Percentiles rank a stretch among this genome's conserved stretches.
These are phyloP conservation scores for Pythium pyrilobum DNA, from an alignment of 352 stramenopile genomes.

Conservation along the genomic window DNA sequence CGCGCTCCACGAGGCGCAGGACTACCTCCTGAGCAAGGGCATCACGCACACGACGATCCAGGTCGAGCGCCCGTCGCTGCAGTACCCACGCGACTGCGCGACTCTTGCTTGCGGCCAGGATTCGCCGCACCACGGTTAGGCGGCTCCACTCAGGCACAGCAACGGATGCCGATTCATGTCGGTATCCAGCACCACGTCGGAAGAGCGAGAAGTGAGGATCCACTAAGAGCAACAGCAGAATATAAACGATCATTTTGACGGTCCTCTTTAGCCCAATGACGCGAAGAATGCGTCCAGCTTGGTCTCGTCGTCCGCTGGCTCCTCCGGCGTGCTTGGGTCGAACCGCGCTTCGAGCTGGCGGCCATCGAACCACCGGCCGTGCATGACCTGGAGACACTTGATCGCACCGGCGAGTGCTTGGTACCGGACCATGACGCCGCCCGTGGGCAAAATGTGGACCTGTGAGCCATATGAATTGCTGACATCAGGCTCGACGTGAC, in stretches of 20 bases:
- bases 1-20: conserved; percentile 63
- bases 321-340: conserved; percentile 46
- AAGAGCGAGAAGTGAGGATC: no score
- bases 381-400: conserved; percentile 70
- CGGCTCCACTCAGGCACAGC: not conserved
- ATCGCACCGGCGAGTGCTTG: conserved; percentile 42
- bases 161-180: not conserved
- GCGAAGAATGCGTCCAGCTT: conserved; percentile 81
- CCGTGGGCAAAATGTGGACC: conserved; percentile 60
- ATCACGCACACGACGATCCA: conserved; percentile 90
- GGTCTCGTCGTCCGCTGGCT: conserved; percentile 54
- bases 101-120: conserved; percentile 75
- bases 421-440: conserved; percentile 63
- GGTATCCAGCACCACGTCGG: no score
- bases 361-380: conserved; percentile 75
- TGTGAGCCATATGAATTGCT: conserved; percentile 5
- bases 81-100: conserved; percentile 71
- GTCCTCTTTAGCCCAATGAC: conserved; percentile 21
- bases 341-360: conserved; percentile 59
- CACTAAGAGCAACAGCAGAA: not conserved
- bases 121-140: conserved; percentile 45
- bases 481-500: not conserved
- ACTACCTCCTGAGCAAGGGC: conserved; percentile 62
- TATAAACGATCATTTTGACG: not conserved
- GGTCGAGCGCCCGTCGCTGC: conserved; percentile 60